Evolutionary conservation across 2,329 filamentous ascomycete genomes (phyloP), one percentile per base, ranked within the genome.

Genomic region (Penicillium capsulatum): DNA sequence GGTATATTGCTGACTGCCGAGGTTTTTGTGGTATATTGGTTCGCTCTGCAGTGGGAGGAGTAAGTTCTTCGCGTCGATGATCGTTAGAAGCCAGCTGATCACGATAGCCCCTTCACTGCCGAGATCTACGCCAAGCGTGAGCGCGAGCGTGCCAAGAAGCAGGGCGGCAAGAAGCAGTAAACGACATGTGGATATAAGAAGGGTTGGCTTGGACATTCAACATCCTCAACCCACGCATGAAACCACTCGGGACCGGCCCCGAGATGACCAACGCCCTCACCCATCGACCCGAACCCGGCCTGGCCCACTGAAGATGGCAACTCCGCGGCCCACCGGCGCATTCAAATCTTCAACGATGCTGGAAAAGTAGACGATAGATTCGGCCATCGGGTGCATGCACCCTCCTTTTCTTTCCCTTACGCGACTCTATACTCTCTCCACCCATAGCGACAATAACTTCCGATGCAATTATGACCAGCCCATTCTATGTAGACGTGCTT

Each of bases 21-120:
- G 70, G 90, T 96, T 10, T 77, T 84, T 53, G 58, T 83, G 17
- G 79, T 88, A 40, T 97, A 97, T 67, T 72, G 81, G 60, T 68
- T 95, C 47, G 91, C 91, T 8, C 74, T 95, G 60, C 73, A 74
- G 56, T 95, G 81, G 70, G 91, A 97, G 73, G 91, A 97, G 72
- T 75, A 64, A 62, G 70, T 67, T 40, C 5, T 28, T 28, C 22
- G 9, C n/a, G 6, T 28, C 11, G 9, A 14, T n/a, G 4, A 7
- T n/a, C 13, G 10, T 7, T 4, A 28, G 26, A 28, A 28, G 10
- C 26, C 26, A 7, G 26, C 26, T 28, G 26, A 28, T 14, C 13
- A 11, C 4, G 6, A 31, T 47, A 74, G 71, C 67, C 91, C 91
- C 3, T 98, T 97, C 69, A 98, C 92, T 5, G 80, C 81, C 3